phyloP scores from a whole-genome alignment of 345 rosid species.

The Eucalyptus sp. region DNA sequence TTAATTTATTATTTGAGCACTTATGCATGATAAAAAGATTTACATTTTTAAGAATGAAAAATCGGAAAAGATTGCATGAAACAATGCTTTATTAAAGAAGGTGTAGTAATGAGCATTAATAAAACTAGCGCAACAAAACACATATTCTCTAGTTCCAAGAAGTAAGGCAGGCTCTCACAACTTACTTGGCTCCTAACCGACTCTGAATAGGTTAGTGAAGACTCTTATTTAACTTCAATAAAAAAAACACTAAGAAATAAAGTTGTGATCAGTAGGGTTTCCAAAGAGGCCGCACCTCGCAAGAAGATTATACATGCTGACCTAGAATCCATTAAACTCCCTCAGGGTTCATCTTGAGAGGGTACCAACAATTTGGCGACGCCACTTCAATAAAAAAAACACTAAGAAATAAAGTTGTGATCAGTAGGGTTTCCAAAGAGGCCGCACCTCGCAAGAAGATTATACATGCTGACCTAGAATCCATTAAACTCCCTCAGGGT shows the following conservation, averaged over 20 bases:
- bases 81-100: background rate
- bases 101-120: background rate
- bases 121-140: background rate
- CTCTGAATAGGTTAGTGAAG: background rate
- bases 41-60: background rate
- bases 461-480: background rate
- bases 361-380: too few relatives aligned
- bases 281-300: background rate
- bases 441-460: background rate
- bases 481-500: too few relatives aligned
- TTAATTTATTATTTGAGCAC: background rate
- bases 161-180: background rate
- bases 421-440: background rate
- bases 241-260: background rate
- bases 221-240: background rate
- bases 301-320: background rate
- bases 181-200: background rate
- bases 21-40: background rate
- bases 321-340: too few relatives aligned
- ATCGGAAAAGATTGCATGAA: background rate
- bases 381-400: too few relatives aligned
- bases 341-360: too few relatives aligned
- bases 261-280: background rate
- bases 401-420: background rate
- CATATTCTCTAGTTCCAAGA: background rate